phyloP scores from a whole-genome alignment of 2,329 filamentous ascomycete genomes.

The Penicillium sp. region DNA sequence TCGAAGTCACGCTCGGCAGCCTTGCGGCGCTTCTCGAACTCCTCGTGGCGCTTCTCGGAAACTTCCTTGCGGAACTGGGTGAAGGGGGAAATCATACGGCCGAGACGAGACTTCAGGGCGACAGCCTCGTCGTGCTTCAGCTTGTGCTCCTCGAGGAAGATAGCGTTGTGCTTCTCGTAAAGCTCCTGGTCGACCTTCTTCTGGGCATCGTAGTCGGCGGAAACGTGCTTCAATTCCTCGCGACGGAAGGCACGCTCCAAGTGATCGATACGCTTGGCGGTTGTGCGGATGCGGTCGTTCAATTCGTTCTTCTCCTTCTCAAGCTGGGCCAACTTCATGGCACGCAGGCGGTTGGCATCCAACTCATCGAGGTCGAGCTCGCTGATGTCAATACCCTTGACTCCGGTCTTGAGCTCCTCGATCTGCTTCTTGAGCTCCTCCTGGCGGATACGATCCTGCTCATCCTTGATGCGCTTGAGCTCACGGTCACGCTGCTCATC shows the following conservation, averaged over 20 bases:
- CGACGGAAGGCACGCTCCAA: slow-evolving; percentile 94
- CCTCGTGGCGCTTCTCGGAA: slow-evolving; percentile 83
- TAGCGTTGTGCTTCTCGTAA: slow-evolving; percentile 75
- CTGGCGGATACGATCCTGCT: slow-evolving; percentile 86
- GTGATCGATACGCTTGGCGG: slow-evolving; percentile 94
- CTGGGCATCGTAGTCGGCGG: slow-evolving; percentile 82
- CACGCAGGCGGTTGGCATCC: slow-evolving; percentile 85
- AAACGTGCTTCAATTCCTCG: slow-evolving; percentile 90
- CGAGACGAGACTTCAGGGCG: slow-evolving; percentile 89
- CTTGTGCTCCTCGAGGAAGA: slow-evolving; percentile 79
- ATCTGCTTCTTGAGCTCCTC: slow-evolving; percentile 93
- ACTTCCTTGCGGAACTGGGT: slow-evolving; percentile 80
- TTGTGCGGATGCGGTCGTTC: slow-evolving; percentile 85
- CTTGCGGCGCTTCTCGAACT: slow-evolving; percentile 92
- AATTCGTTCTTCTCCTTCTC: slow-evolving; percentile 98
- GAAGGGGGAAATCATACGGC: slow-evolving; percentile 79
- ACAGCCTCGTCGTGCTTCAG: slow-evolving; percentile 90
- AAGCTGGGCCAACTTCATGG: slow-evolving; percentile 91
- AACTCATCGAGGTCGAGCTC: slow-evolving; percentile 75
- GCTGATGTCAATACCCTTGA: slow-evolving; percentile 77
- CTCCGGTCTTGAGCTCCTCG: slow-evolving; percentile 84
- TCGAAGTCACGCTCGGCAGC: slow-evolving; percentile 91
- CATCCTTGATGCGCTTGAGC: slow-evolving; percentile 78
- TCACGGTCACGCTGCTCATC: slow-evolving; percentile 92
- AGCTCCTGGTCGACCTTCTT: slow-evolving; percentile 74